Conservation (phyloP, 441 rosid genomes). For the Francoa sonchifolia region DNA sequence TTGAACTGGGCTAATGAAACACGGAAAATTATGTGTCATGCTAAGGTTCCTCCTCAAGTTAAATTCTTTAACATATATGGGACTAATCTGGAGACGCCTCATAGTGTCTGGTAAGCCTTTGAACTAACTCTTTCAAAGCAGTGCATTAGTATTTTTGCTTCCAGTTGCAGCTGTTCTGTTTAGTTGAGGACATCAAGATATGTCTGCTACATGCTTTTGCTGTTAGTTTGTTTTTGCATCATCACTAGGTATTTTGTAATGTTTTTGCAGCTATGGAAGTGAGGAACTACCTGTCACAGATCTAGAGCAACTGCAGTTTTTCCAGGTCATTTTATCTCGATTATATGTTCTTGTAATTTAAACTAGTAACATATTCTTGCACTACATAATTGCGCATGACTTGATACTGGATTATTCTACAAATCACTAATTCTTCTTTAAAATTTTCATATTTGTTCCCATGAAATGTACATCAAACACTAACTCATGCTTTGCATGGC, state of each 20-base stretch:
- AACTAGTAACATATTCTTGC: no score
- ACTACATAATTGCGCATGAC: no score
- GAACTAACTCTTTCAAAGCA: slow-evolving; percentile 5
- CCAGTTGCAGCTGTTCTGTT: background rate
- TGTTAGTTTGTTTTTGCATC: background rate
- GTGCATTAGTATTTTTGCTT: slow-evolving; percentile 4
- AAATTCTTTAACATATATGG: slow-evolving; percentile 90
- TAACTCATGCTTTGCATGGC: slow-evolving; percentile 11
- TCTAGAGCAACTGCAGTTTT: slow-evolving; percentile 39
- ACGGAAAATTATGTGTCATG: slow-evolving; percentile 28
- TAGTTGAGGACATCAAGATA: background rate
- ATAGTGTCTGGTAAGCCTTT: slow-evolving; percentile 62
- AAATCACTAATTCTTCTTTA: no score
- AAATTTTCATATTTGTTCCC: no score
- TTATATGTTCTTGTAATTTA: no score
- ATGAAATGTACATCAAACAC: no score
- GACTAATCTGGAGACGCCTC: slow-evolving; percentile 74
- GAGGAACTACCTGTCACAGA: slow-evolving; percentile 54
- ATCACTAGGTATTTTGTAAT: no score
- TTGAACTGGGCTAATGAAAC: slow-evolving; percentile 82
- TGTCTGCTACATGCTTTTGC: slow-evolving; percentile 1
- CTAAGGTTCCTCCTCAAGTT: slow-evolving; percentile 74
- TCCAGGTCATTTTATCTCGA: slow-evolving; percentile 33
- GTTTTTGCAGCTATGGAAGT: slow-evolving; percentile 68
- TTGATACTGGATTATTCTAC: no score